A percentile compares a stretch with the other conserved stretches of the same genome.
Conservation (phyloP, 2,329 filamentous ascomycete genomes). For the Aureobasidium sp. region DNA sequence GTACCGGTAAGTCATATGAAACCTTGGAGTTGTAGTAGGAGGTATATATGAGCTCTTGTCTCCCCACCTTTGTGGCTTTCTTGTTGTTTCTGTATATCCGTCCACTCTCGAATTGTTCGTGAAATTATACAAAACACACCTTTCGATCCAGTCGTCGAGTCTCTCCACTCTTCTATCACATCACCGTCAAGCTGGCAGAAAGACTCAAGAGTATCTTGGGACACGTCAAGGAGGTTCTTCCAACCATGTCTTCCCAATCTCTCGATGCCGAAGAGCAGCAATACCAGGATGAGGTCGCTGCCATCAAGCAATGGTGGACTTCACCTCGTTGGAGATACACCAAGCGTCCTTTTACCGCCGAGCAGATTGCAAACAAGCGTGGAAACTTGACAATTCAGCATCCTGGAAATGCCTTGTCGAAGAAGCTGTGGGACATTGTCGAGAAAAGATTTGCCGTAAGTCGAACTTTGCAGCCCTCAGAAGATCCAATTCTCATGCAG, state of each 20-base stretch:
- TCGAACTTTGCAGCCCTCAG: neutral
- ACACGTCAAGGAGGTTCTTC: constrained; percentile 10
- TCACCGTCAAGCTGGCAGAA: constrained; percentile 14
- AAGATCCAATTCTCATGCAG: constrained; percentile 15
- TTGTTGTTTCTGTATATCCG: neutral
- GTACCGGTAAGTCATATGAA: constrained; percentile 12
- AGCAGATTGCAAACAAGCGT: constrained; percentile 94
- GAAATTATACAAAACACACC: neutral
- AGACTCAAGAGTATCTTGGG: constrained; percentile 15
- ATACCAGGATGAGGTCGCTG: constrained; percentile 75
- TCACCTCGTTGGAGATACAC: constrained; percentile 90
- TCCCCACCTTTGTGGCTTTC: neutral
- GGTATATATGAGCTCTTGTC: constrained; percentile 9
- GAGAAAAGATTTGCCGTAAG: constrained; percentile 76
- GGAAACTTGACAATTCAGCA: constrained; percentile 88
- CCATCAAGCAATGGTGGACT: constrained; percentile 90
- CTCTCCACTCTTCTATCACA: neutral
- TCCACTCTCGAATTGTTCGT: neutral
- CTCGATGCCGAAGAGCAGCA: constrained; percentile 62
- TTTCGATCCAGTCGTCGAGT: neutral
- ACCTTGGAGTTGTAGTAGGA: neutral
- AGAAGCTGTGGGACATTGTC: constrained; percentile 91
- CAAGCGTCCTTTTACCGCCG: constrained; percentile 85
- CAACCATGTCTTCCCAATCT: constrained; percentile 7
- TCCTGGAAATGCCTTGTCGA: constrained; percentile 77